Evolutionary conservation across 176 grass and related monocot species (phyloP).

Genomic region (Oryza brachyantha): DNA sequence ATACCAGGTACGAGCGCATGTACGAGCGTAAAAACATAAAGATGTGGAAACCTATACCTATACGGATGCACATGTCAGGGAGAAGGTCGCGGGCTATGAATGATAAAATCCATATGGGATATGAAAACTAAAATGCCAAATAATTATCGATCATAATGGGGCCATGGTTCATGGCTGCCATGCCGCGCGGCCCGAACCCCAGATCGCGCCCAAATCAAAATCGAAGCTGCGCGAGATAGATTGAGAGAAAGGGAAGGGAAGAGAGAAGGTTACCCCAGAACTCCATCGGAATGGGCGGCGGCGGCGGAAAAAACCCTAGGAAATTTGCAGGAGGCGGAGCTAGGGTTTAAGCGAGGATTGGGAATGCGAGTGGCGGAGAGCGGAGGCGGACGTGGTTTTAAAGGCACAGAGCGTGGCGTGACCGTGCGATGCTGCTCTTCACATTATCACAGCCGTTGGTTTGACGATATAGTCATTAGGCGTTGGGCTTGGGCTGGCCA

Average conservation of each 20-base stretch:
- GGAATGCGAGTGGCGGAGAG: not conserved
- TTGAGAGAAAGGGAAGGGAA: not conserved
- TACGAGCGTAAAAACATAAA: not conserved
- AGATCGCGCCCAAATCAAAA: not conserved
- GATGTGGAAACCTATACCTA: not conserved
- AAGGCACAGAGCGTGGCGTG: not conserved
- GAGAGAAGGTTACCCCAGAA: conserved; percentile 35
- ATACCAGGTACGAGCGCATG: too few relatives aligned
- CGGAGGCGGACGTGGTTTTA: not conserved
- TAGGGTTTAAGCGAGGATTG: conserved; percentile 1
- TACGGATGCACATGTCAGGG: not conserved
- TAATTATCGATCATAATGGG: too few relatives aligned
- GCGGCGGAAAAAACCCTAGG: not conserved
- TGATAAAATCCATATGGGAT: too few relatives aligned
- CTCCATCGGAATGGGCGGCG: conserved; percentile 31
- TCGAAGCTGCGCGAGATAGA: not conserved
- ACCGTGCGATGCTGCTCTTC: conserved; percentile 1
- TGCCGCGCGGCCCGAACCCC: not conserved
- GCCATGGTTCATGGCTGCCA: too few relatives aligned
- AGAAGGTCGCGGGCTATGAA: not conserved
- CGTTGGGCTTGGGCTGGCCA: not conserved
- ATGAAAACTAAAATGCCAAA: not conserved
- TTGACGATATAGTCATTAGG: not conserved
- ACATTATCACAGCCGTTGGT: not conserved
- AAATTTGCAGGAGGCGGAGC: not conserved